Percentiles rank a stretch among this genome's conserved stretches.
Evolutionary conservation across 345 rosid species (phyloP).

Genomic region (Noccaea caerulescens): DNA sequence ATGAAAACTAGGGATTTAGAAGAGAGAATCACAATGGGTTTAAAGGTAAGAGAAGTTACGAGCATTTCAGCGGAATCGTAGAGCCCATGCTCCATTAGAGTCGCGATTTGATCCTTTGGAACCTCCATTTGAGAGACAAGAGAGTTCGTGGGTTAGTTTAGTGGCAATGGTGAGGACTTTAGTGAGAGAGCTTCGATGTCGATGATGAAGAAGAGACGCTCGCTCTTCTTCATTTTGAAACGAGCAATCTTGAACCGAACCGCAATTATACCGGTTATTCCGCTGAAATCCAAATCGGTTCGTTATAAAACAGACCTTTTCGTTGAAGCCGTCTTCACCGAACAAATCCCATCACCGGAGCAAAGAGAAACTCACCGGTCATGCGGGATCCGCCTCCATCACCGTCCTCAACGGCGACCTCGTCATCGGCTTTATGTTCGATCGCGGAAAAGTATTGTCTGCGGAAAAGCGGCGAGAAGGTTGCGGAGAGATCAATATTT

Average conservation of each 20-base stretch:
- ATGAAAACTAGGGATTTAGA: slow-evolving; percentile 28
- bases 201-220: slow-evolving; percentile 27
- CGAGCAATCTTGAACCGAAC: slow-evolving; percentile 8
- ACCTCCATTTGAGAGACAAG: slow-evolving; percentile 63
- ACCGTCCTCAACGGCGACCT: neutral
- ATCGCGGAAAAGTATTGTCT: neutral
- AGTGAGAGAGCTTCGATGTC: slow-evolving; percentile 24
- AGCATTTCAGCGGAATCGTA: slow-evolving; percentile 82
- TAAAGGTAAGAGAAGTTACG: slow-evolving; percentile 44
- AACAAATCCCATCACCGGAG: slow-evolving; percentile 17
- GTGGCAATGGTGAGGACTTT: slow-evolving; percentile 17
- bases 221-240: slow-evolving; percentile 43
- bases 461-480: neutral
- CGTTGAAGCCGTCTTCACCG: neutral
- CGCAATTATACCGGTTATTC: slow-evolving; percentile 9
- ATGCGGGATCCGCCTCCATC: slow-evolving; percentile 15
- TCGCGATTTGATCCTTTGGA: slow-evolving; percentile 76
- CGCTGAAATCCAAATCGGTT: slow-evolving; percentile 17
- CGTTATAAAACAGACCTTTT: slow-evolving; percentile 3
- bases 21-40: neutral
- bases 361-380: slow-evolving; percentile 17
- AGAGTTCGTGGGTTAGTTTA: slow-evolving; percentile 31
- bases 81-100: slow-evolving; percentile 81
- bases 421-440: neutral
- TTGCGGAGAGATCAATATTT: slow-evolving; percentile 34